These are phyloP conservation scores for Trichoderma cornu-damae DNA, from an alignment of 2,329 filamentous ascomycete genomes.

Conservation along the genomic window DNA sequence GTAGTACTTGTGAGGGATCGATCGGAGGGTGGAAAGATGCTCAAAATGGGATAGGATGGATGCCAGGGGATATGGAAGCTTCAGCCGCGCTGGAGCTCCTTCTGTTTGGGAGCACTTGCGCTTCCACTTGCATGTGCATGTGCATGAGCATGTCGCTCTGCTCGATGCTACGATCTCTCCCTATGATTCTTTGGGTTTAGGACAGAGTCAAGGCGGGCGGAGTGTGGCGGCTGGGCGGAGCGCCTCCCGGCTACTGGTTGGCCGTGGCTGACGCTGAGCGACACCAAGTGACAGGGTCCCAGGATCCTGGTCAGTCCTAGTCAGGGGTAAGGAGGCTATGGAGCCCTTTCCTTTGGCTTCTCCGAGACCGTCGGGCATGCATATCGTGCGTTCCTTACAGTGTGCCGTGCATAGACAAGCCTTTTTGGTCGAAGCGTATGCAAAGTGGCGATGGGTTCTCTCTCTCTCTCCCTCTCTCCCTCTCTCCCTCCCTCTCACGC, in stretches of 20 bases:
- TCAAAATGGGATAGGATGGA: slow-evolving; percentile 2
- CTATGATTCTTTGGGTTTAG: slow-evolving; percentile 17
- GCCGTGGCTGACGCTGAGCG: slow-evolving; percentile 14
- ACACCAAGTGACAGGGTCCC: slow-evolving; percentile 16
- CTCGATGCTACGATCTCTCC: slow-evolving; percentile 18
- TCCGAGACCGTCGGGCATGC: slow-evolving; percentile 11
- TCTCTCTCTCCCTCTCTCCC: neutral
- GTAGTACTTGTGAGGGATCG: slow-evolving; percentile 9
- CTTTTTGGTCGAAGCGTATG: neutral
- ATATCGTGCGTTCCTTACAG: neutral
- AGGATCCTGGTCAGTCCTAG: slow-evolving; percentile 20
- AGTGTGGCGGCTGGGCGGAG: slow-evolving; percentile 20
- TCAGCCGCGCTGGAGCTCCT: neutral
- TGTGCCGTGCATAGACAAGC: neutral
- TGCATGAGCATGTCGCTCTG: slow-evolving; percentile 8
- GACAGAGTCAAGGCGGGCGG: slow-evolving; percentile 2
- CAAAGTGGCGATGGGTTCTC: neutral
- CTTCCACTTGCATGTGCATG: slow-evolving; percentile 8
- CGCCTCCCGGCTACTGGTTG: slow-evolving; percentile 18
- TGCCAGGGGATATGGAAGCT: slow-evolving; percentile 1
- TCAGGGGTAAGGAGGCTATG: slow-evolving; percentile 21
- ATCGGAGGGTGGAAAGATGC: neutral
- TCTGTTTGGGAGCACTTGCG: slow-evolving; percentile 5
- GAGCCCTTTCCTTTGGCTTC: slow-evolving; percentile 1
- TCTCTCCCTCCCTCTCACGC: neutral